phyloP scores from a whole-genome alignment of 495 filamentous ascomycete genomes.

The Durotheca rogersii region DNA sequence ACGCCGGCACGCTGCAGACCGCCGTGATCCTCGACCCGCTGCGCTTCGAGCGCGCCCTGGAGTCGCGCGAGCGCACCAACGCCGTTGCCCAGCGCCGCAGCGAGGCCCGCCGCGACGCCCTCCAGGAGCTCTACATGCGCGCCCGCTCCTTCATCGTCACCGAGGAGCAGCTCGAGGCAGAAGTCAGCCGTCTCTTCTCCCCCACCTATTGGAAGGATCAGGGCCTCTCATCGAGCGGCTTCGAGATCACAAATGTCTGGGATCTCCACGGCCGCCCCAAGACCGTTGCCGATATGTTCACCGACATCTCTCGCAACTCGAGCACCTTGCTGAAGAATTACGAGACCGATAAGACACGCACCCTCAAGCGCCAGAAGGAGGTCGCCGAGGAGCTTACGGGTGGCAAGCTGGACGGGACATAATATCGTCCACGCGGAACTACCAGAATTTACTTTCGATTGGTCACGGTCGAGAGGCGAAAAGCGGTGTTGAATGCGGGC shows the following conservation, averaged over 20 bases:
- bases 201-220: constrained; percentile 29
- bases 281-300: constrained; percentile 35
- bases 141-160: constrained; percentile 49
- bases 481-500: too few relatives aligned
- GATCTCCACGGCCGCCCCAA: constrained; percentile 33
- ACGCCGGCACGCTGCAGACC: constrained; percentile 31
- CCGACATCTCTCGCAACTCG: constrained; percentile 23
- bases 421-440: too few relatives aligned
- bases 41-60: constrained; percentile 37
- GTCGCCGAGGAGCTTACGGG: constrained; percentile 54
- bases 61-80: constrained; percentile 27
- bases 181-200: constrained; percentile 40
- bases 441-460: too few relatives aligned
- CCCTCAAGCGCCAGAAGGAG: constrained; percentile 41
- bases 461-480: too few relatives aligned
- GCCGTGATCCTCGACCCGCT: constrained; percentile 36
- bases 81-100: constrained; percentile 24
- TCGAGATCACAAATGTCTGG: constrained; percentile 44
- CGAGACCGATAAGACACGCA: constrained; percentile 25
- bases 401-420: constrained; percentile 41
- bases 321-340: constrained; percentile 16
- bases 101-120: constrained; percentile 47
- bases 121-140: constrained; percentile 49
- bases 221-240: constrained; percentile 11
- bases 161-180: constrained; percentile 43